A percentile compares a stretch with the other conserved stretches of the same genome.
Conservation (phyloP, 352 stramenopile genomes). For the Phytophthora ohioensis region DNA sequence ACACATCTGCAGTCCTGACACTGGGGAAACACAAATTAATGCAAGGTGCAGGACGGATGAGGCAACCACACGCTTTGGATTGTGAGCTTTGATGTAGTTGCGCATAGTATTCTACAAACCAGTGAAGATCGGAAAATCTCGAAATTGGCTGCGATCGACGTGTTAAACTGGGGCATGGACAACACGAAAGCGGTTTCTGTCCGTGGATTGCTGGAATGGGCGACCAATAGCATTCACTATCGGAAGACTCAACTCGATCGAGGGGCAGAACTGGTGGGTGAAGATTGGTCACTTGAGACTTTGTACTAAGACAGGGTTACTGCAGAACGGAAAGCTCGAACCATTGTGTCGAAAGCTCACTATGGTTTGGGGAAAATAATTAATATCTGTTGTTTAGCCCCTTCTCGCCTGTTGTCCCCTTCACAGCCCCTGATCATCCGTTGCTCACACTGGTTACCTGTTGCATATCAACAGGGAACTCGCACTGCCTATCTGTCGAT, state of each 20-base stretch:
- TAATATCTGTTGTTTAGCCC: too few relatives aligned
- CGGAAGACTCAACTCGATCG: slow-evolving; percentile 37
- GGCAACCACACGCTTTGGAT: slow-evolving; percentile 84
- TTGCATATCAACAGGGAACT: too few relatives aligned
- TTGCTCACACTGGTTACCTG: too few relatives aligned
- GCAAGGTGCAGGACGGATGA: slow-evolving; percentile 91
- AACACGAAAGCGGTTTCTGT: slow-evolving; percentile 82
- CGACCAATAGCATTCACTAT: slow-evolving; percentile 79
- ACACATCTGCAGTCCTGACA: slow-evolving; percentile 83
- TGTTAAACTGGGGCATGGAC: slow-evolving; percentile 87
- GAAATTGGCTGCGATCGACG: slow-evolving; percentile 43
- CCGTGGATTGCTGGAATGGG: slow-evolving; percentile 79
- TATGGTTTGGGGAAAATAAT: too few relatives aligned
- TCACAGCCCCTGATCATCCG: too few relatives aligned
- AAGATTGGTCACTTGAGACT: slow-evolving; percentile 58
- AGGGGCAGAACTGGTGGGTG: slow-evolving; percentile 43
- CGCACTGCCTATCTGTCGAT: too few relatives aligned
- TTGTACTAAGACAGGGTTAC: slow-evolving; percentile 38
- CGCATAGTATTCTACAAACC: slow-evolving; percentile 48
- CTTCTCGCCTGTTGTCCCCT: too few relatives aligned
- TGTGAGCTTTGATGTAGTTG: slow-evolving; percentile 72
- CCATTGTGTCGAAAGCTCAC: too few relatives aligned
- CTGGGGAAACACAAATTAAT: slow-evolving; percentile 94
- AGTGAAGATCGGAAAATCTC: slow-evolving; percentile 10
- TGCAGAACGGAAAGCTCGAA: too few relatives aligned